Percentiles rank a stretch among this genome's conserved stretches.
These are phyloP conservation scores for Aspergillus campestris DNA, from an alignment of 495 filamentous ascomycete species.

Conservation along the genomic window DNA sequence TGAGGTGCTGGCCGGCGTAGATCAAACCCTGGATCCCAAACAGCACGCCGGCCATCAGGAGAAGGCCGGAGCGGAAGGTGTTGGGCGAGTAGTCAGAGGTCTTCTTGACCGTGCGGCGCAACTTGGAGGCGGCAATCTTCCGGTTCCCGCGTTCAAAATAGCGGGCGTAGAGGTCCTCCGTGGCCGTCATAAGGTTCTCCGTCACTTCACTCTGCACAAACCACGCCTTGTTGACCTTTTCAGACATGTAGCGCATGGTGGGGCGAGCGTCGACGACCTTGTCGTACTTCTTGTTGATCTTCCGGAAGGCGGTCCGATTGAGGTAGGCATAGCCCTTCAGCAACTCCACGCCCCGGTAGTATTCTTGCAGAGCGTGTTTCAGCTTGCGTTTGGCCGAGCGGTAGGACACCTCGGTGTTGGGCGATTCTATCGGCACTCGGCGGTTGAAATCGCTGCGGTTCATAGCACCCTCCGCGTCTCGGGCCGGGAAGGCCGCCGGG, in stretches of 20 bases:
- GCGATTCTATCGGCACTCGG: constrained; percentile 31
- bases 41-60: constrained; percentile 63
- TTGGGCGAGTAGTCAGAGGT: constrained; percentile 61
- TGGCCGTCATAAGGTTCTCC: constrained; percentile 64
- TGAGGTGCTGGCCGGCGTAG: constrained; percentile 49
- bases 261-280: constrained; percentile 74
- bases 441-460: constrained; percentile 56
- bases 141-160: constrained; percentile 88
- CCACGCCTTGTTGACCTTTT: constrained; percentile 82
- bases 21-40: constrained; percentile 70
- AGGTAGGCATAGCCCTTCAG: constrained; percentile 83
- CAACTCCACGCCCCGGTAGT: constrained; percentile 83
- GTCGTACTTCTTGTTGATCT: constrained; percentile 98
- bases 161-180: constrained; percentile 85
- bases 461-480: constrained; percentile 20
- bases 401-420: constrained; percentile 59
- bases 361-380: constrained; percentile 83
- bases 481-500: constrained; percentile 25
- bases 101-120: constrained; percentile 58
- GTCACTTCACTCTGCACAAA: constrained; percentile 81
- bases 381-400: constrained; percentile 81
- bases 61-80: constrained; percentile 72
- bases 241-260: constrained; percentile 75
- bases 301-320: constrained; percentile 88
- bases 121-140: constrained; percentile 80